These are phyloP conservation scores for Brassica carinata DNA, from an alignment of 345 rosid species.

Conservation along the genomic window DNA sequence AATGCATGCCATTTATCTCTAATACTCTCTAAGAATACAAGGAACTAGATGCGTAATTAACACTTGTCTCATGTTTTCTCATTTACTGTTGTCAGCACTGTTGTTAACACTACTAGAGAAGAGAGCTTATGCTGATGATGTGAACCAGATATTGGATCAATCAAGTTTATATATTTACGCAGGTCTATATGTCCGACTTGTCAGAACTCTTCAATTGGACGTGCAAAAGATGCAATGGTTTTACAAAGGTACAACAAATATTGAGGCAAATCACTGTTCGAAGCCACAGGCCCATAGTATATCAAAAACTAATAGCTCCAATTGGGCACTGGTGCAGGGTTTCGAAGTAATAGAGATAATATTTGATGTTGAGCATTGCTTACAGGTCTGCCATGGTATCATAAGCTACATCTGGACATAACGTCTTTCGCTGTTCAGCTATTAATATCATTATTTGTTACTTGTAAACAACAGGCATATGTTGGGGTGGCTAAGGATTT, in stretches of 20 bases:
- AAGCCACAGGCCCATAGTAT: not conserved
- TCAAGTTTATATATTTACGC: slow-evolving; percentile 38
- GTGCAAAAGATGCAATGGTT: slow-evolving; percentile 78
- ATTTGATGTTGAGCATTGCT: slow-evolving; percentile 77
- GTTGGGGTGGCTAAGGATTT: slow-evolving; percentile 44
- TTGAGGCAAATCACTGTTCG: not conserved
- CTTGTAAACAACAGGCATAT: slow-evolving; percentile 50
- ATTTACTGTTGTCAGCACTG: not conserved
- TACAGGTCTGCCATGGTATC: slow-evolving; percentile 58
- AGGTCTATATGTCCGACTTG: slow-evolving; percentile 87
- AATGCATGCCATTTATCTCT: not conserved
- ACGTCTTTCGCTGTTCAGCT: not conserved
- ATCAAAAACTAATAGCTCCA: not conserved
- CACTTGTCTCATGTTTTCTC: slow-evolving; percentile 10
- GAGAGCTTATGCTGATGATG: not conserved
- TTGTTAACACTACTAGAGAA: not conserved
- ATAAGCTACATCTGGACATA: not conserved
- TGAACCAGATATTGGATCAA: slow-evolving; percentile 1
- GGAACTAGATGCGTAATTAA: not conserved
- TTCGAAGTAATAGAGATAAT: slow-evolving; percentile 81
- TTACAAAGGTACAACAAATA: slow-evolving; percentile 56
- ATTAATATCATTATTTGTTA: not conserved
- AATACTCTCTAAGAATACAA: not conserved
- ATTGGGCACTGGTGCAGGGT: slow-evolving; percentile 53
- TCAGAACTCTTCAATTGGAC: slow-evolving; percentile 87